Evolutionary conservation across 306 rosid species (phyloP).

Genomic region (Vigna trinervia): DNA sequence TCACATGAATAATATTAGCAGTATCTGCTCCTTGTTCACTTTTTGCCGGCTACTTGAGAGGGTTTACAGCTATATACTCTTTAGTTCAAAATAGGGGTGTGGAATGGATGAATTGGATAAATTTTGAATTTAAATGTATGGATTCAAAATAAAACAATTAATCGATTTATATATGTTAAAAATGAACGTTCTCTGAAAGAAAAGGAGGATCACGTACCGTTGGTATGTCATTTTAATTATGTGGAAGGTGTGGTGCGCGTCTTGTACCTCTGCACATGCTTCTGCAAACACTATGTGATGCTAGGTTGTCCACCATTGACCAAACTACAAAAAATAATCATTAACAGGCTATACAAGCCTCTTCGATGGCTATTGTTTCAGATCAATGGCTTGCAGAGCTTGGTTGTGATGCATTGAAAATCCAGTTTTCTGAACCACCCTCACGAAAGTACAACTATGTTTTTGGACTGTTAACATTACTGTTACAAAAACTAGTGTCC

Average conservation of each 20-base stretch:
- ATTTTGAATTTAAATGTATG: neutral
- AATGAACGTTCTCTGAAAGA: neutral
- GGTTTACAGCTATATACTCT: neutral
- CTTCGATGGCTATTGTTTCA: too few relatives aligned
- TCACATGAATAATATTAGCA: conserved; percentile 31
- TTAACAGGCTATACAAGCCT: too few relatives aligned
- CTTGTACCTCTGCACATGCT: neutral
- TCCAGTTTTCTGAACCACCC: neutral
- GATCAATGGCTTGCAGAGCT: neutral
- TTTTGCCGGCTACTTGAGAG: neutral
- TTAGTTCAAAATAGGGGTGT: neutral
- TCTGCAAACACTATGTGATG: neutral
- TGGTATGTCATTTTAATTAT: neutral
- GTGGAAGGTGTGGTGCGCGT: neutral
- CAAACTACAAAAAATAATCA: neutral
- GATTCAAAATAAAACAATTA: neutral
- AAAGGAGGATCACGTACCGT: too few relatives aligned
- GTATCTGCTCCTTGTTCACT: conserved; percentile 8
- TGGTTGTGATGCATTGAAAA: neutral
- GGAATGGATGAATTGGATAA: neutral
- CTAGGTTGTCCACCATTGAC: neutral
- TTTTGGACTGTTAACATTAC: neutral
- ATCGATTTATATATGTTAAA: neutral
- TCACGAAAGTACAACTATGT: neutral
- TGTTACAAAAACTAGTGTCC: neutral